Base-by-base conservation (phyloP, 768 basidiomycete genomes). In the Amanita pseudoporphyria region DNA sequence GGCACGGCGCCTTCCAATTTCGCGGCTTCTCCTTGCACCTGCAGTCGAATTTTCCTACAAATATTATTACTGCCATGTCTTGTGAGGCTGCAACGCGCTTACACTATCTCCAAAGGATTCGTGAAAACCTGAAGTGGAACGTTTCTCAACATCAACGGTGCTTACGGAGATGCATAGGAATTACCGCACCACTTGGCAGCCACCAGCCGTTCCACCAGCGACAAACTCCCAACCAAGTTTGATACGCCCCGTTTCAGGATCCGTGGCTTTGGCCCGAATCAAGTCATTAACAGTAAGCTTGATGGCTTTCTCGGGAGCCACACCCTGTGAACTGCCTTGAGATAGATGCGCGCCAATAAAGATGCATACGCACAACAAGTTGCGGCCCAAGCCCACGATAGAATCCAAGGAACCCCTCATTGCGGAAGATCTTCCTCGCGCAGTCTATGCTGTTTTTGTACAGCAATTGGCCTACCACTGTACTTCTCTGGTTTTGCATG, bases 361-460 rank as follows among this genome's bases (percentile, higher is more conserved):
- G 16, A 12, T 21, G 12, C 13, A 24, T n/a, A 64, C 73, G 57
- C 60, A 90, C 95, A 57, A 98, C 75, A 40, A 99, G 75, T 59
- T 99, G 96, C 33, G 96, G 94, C 7, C 91, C 87, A 40, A 98
- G 77, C 26, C 96, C 96, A 26, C 94, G 84, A 67, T 99, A 99
- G 68, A 98, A 98, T n/a, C 96, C 96, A 0, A 79, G 30, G 59
- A 91, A 76, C 14, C 96, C 96, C 68, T 99, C 96, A 60, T 96
- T 96, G 48, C 82, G 78, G 64, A 97, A 82, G 21, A 99, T 94
- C 63, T 95, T 98, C 59, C 74, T 74, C 26, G 93, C 86, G 62
- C 96, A 99, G 61, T 99, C 96, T 32, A 87, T 60, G 58, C 91
- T 94, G 71, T 96, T 98, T 72, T 93, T 88, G 73, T 99, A 99